Evolutionary conservation across 1,139 yeast genomes (phyloP).

Genomic region (Debaryomycetaceae sp.): DNA sequence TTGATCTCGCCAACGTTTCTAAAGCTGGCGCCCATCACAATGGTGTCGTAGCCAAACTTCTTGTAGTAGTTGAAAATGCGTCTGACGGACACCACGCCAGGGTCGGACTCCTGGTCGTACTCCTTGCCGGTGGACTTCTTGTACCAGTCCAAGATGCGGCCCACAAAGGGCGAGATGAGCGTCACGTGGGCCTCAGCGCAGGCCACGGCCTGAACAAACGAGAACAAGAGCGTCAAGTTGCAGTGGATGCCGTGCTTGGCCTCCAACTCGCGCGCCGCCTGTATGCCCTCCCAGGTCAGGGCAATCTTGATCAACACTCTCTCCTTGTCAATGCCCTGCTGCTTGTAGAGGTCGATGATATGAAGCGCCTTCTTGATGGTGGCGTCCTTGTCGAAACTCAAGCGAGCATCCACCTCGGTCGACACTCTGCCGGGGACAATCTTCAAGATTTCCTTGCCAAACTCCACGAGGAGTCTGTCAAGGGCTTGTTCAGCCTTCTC

Average conservation of each 20-base stretch:
- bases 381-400: conserved; percentile 91
- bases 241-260: conserved; percentile 86
- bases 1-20: conserved; percentile 96
- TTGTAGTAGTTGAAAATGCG: conserved; percentile 94
- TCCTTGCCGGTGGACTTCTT: conserved; percentile 90
- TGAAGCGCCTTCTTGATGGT: conserved; percentile 89
- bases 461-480: conserved; percentile 90
- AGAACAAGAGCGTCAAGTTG: conserved; percentile 92
- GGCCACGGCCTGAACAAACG: conserved; percentile 96
- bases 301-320: conserved; percentile 94
- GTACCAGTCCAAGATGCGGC: conserved; percentile 99
- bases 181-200: conserved; percentile 98
- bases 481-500: conserved; percentile 73
- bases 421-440: conserved; percentile 99
- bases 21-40: conserved; percentile 99
- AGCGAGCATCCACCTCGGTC: conserved; percentile 98
- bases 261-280: conserved; percentile 96
- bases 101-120: conserved; percentile 79
- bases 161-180: conserved; percentile 96
- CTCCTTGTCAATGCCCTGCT: conserved; percentile 79
- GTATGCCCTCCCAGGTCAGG: conserved; percentile 99
- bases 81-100: conserved; percentile 93
- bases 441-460: conserved; percentile 87
- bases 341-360: conserved; percentile 79
- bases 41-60: conserved; percentile 93